Percentiles rank a stretch among this genome's conserved stretches.
These are phyloP conservation scores for Oemleria cerasiformis DNA, from an alignment of 306 rosid genomes.

Conservation along the genomic window DNA sequence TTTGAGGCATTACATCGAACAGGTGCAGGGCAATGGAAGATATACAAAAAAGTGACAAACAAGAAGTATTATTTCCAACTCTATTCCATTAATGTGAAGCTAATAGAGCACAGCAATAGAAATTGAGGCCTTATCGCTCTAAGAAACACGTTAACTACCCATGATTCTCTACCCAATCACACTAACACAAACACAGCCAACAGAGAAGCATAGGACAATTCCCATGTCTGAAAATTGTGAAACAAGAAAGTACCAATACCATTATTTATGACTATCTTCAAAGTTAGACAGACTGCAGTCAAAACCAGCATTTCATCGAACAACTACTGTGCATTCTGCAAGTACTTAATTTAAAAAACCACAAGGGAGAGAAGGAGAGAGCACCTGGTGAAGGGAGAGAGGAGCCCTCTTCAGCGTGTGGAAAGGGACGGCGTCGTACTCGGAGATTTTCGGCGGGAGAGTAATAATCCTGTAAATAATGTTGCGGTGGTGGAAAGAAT, in stretches of 20 bases:
- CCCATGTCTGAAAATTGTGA: neutral
- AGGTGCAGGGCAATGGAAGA: conserved; percentile 7
- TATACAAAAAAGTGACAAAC: neutral
- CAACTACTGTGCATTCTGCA: neutral
- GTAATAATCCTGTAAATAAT: neutral
- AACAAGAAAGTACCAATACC: neutral
- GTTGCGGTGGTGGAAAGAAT: neutral
- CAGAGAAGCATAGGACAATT: neutral
- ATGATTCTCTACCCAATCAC: neutral
- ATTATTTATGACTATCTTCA: neutral
- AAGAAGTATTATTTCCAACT: neutral
- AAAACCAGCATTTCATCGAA: neutral
- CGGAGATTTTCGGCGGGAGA: neutral
- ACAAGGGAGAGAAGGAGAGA: neutral
- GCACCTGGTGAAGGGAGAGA: neutral
- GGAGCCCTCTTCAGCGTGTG: neutral
- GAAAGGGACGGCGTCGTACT: neutral
- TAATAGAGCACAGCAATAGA: neutral
- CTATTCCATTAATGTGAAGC: neutral
- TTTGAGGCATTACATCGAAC: conserved; percentile 12
- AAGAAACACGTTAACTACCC: neutral
- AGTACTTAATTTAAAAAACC: neutral
- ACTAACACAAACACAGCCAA: neutral
- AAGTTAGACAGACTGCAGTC: neutral
- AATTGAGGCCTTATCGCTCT: neutral